Conservation (phyloP, 2,329 filamentous ascomycete species). For the Macroventuria anomochaeta region DNA sequence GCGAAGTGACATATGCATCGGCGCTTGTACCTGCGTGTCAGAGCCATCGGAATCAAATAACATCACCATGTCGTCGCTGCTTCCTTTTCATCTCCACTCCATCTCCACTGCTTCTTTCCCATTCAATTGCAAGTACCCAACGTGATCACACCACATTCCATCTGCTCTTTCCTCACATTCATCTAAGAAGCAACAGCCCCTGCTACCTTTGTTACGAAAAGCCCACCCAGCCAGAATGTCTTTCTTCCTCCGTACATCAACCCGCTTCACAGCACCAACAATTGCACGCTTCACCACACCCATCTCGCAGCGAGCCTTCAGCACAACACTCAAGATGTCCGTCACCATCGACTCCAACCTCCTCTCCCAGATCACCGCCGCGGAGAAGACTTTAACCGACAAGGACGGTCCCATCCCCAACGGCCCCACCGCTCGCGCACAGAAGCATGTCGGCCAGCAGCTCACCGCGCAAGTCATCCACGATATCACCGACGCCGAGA, state of each 20-base stretch:
- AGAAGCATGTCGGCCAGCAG: constrained; percentile 44
- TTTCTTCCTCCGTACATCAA: constrained; percentile 22
- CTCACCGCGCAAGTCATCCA: constrained; percentile 47
- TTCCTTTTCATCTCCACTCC: background rate
- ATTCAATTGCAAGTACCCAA: background rate
- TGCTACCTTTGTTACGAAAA: background rate
- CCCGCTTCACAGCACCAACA: constrained; percentile 15
- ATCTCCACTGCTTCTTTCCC: background rate
- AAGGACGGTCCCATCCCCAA: constrained; percentile 43
- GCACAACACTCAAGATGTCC: constrained; percentile 22
- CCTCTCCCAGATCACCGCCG: constrained; percentile 51
- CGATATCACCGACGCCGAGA: constrained; percentile 53
- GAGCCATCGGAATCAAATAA: background rate
- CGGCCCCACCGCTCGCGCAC: constrained; percentile 53
- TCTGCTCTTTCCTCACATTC: background rate
- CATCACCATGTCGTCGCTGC: constrained; percentile 10
- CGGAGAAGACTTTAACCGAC: constrained; percentile 51
- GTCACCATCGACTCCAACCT: constrained; percentile 46
- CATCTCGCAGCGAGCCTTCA: constrained; percentile 19
- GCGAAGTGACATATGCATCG: constrained; percentile 13
- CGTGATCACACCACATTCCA: background rate
- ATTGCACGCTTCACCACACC: constrained; percentile 18
- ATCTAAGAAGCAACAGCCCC: background rate
- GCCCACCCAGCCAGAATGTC: constrained; percentile 12
- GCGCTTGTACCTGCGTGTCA: constrained; percentile 15